These are phyloP conservation scores for Hysterium pulicare DNA, from an alignment of 2,329 filamentous ascomycete species.

Conservation along the genomic window DNA sequence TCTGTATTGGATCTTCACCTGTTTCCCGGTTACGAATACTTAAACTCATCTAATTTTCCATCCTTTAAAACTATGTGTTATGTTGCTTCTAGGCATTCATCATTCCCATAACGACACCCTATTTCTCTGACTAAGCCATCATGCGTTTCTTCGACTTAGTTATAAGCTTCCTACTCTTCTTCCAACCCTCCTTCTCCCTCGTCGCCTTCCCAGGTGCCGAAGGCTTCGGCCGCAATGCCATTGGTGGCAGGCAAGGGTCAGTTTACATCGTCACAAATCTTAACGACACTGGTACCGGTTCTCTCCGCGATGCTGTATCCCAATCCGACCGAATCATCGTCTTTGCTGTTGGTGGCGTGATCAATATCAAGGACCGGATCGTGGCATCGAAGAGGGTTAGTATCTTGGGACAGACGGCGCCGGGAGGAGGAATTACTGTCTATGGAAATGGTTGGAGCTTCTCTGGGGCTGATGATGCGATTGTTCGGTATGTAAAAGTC, in stretches of 20 bases:
- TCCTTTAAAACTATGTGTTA: too few relatives aligned
- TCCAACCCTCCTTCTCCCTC: slow-evolving; percentile 8
- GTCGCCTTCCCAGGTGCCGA: slow-evolving; percentile 51
- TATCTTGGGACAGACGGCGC: slow-evolving; percentile 52
- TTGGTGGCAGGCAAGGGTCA: slow-evolving; percentile 46
- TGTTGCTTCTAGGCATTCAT: too few relatives aligned
- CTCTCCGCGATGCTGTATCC: slow-evolving; percentile 51
- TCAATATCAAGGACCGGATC: slow-evolving; percentile 47
- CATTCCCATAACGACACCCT: too few relatives aligned
- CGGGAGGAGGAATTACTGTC: slow-evolving; percentile 49
- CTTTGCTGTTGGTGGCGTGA: slow-evolving; percentile 50
- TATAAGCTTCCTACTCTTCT: slow-evolving; percentile 4
- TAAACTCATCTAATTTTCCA: too few relatives aligned
- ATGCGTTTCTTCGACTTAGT: too few relatives aligned
- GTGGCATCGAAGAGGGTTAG: slow-evolving; percentile 49
- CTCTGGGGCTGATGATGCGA: slow-evolving; percentile 51
- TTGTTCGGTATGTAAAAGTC: too few relatives aligned
- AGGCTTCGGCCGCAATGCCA: slow-evolving; percentile 48
- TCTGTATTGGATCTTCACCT: too few relatives aligned
- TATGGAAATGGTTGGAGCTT: slow-evolving; percentile 56
- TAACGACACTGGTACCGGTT: slow-evolving; percentile 48
- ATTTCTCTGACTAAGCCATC: too few relatives aligned
- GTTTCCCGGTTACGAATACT: too few relatives aligned
- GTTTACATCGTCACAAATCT: slow-evolving; percentile 51
- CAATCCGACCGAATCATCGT: slow-evolving; percentile 48